Conservation (phyloP, 139 green algal genomes). For the Eudorina sp. region DNA sequence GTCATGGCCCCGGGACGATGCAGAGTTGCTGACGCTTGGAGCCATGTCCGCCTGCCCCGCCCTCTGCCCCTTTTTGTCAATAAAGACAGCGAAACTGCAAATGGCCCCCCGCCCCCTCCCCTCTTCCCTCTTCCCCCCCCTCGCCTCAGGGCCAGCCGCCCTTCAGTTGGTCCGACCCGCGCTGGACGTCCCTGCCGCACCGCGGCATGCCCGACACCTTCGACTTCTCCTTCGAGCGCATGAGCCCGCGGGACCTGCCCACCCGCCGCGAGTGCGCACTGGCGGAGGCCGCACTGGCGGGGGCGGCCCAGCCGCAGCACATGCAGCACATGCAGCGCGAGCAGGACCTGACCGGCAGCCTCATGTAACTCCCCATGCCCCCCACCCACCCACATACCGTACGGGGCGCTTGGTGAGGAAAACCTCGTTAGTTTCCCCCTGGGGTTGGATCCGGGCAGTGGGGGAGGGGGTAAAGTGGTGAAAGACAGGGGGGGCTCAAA, state of each 20-base stretch:
- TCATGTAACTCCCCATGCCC: no score
- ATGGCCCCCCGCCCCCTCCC: background rate
- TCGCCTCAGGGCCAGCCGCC: constrained; percentile 44
- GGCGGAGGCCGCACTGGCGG: background rate
- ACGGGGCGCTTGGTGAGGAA: no score
- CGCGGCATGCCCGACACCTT: constrained; percentile 62
- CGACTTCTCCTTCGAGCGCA: constrained; percentile 62
- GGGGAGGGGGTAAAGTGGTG: no score
- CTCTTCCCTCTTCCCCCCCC: background rate
- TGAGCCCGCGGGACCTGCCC: constrained; percentile 54
- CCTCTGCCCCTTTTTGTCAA: background rate
- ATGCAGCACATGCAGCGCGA: no score
- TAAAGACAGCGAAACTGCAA: background rate
- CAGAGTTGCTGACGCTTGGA: background rate
- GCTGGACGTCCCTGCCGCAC: constrained; percentile 51
- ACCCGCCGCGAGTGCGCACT: constrained; percentile 2
- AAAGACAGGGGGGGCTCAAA: no score
- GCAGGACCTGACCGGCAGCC: no score
- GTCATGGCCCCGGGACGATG: background rate
- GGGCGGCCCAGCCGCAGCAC: no score
- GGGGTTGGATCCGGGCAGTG: no score
- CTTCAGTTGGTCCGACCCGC: constrained; percentile 52
- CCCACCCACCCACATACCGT: no score
- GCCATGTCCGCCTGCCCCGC: background rate
- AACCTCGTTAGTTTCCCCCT: no score